phyloP scores from a whole-genome alignment of 441 rosid species.

The Adansonia gregorii region DNA sequence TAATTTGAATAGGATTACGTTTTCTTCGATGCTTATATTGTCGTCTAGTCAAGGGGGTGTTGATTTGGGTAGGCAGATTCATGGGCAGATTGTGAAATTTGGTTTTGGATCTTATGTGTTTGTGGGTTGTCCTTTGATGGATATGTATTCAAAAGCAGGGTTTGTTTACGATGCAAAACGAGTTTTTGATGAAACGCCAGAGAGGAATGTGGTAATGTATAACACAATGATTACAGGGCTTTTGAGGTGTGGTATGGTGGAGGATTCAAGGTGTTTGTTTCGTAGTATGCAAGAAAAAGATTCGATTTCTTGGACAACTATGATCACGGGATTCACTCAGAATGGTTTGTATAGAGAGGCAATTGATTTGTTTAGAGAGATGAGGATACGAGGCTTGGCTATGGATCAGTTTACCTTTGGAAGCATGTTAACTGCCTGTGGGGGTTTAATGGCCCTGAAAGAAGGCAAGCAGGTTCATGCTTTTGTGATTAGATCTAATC shows the following conservation, averaged over 20 bases:
- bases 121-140: constrained; percentile 77
- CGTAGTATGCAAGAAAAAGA: constrained; percentile 68
- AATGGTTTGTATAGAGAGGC: constrained; percentile 75
- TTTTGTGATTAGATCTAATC: constrained; percentile 56
- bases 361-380: constrained; percentile 59
- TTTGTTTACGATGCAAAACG: constrained; percentile 59
- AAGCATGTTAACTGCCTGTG: constrained; percentile 84
- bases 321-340: constrained; percentile 78
- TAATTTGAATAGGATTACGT: constrained; percentile 68
- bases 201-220: constrained; percentile 67
- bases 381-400: constrained; percentile 59
- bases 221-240: constrained; percentile 80
- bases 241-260: constrained; percentile 68
- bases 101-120: constrained; percentile 70
- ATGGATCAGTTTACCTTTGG: constrained; percentile 94
- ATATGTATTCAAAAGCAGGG: constrained; percentile 82
- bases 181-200: constrained; percentile 55
- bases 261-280: constrained; percentile 62
- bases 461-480: constrained; percentile 83
- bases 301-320: constrained; percentile 83
- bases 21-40: constrained; percentile 73
- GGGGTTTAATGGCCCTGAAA: constrained; percentile 54
- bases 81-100: constrained; percentile 67
- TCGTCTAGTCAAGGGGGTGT: constrained; percentile 51
- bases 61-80: constrained; percentile 72